Evolutionary conservation across 306 rosid species (phyloP), one percentile per base, ranked within the genome.

Genomic region (Astragalus membranaceus): DNA sequence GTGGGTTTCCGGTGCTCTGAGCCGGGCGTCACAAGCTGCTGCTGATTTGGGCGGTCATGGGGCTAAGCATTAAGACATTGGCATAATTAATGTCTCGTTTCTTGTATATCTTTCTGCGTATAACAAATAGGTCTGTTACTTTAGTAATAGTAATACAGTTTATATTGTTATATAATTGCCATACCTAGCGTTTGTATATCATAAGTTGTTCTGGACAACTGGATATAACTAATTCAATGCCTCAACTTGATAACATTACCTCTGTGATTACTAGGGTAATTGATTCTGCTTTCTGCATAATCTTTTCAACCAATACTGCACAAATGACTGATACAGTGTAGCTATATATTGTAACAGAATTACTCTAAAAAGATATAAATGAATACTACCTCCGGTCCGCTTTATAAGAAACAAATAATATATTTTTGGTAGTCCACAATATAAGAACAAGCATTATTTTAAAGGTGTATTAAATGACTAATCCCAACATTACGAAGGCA

Each of bases 1-100:
- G 76, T 88, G 92, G 95, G 51, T 87, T 52, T 87, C 92, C 6
- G 96, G 81, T 39, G 92, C 91, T 69, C 83, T 79, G 9, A 69
- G 64, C 52, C 47, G 77, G 14, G 80, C 80, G 0, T 82, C 95
- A 23, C 75, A 92, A 70, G 89, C 51, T 69, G 95, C 91, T 70
- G 79, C 96, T 52, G 95, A 92, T 64, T 62, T 89, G 81, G 98
- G 92, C 10, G 47, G 67, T 70, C 86, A 41, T 10, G 74, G 83
- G 57, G 65, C 10, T 64, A 49, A 54, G 37, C 86, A 81, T 11
- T 86, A 80, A 83, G 49, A 41, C 43, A 44, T 72, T 62, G 37
- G 37, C 13, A 17, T 69, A 16, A 70, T n/a, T 42, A 47, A 8
- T 12, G 44, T 37, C 15, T 41, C 41, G n/a, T 13, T 17, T 67